These are phyloP conservation scores for Isoetes taiwanensis DNA, from an alignment of 75 land plant species.

Conservation along the genomic window DNA sequence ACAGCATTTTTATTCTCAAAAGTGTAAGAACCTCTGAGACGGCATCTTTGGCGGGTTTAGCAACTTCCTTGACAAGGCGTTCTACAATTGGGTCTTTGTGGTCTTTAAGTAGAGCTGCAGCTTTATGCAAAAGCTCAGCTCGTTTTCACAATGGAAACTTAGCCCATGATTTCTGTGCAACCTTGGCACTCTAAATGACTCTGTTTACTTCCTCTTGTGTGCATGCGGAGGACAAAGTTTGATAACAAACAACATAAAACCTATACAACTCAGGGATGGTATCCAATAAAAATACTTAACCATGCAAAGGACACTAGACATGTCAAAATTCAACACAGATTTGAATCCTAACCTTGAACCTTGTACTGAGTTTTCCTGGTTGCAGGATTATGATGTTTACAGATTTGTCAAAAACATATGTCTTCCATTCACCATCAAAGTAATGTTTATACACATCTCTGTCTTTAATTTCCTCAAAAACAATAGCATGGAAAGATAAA, in stretches of 20 bases:
- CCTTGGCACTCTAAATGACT: slow-evolving; percentile 7
- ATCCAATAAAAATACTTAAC: no score
- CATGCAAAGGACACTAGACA: neutral
- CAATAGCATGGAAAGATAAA: no score
- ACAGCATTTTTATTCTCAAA: no score
- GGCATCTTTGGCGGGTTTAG: slow-evolving; percentile 3
- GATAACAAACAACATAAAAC: no score
- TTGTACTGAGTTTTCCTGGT: slow-evolving; percentile 11
- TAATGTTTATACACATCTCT: slow-evolving; percentile 14
- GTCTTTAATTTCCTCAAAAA: slow-evolving; percentile 10
- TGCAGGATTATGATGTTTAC: slow-evolving; percentile 10
- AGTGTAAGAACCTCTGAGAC: slow-evolving; percentile 5
- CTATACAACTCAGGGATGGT: no score
- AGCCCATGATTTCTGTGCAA: neutral
- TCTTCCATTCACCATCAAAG: slow-evolving; percentile 19
- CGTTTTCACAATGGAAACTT: neutral
- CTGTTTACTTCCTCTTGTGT: slow-evolving; percentile 1
- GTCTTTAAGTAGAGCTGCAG: neutral
- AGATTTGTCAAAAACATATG: slow-evolving; percentile 8
- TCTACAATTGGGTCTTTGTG: neutral
- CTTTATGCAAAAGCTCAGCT: neutral
- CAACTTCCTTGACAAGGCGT: slow-evolving; percentile 2
- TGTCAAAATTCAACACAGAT: neutral
- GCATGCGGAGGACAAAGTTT: neutral
- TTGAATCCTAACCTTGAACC: slow-evolving; percentile 13